Percentiles rank a stretch among this genome's conserved stretches.
These are phyloP conservation scores for Ceratocystis cubensis DNA, from an alignment of 2,329 filamentous ascomycete species.

Conservation along the genomic window DNA sequence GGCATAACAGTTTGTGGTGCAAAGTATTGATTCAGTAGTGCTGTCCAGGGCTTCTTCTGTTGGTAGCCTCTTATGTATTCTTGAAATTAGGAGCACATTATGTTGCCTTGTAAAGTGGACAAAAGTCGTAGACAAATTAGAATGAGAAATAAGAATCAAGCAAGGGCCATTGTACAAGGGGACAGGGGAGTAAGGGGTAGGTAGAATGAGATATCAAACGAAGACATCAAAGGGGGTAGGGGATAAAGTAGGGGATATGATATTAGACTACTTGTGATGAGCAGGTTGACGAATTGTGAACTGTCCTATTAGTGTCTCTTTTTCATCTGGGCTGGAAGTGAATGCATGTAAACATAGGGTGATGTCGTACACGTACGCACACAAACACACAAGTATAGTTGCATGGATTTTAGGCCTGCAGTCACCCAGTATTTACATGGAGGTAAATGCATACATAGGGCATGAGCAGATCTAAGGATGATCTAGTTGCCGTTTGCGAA, in stretches of 20 bases:
- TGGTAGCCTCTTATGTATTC: neutral
- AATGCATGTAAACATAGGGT: neutral
- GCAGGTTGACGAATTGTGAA: neutral
- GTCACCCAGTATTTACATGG: neutral
- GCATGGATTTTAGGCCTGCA: neutral
- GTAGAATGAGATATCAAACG: neutral
- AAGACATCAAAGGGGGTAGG: neutral
- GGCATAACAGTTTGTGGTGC: too few relatives aligned
- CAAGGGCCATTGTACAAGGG: neutral
- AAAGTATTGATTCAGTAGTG: neutral
- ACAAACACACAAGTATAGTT: neutral
- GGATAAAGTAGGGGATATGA: neutral
- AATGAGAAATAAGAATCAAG: constrained; percentile 3
- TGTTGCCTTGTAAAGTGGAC: neutral
- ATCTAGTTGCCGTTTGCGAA: neutral
- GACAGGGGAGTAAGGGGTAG: neutral
- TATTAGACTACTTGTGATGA: neutral
- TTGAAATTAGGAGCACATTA: neutral
- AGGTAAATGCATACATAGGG: neutral
- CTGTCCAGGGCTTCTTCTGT: neutral
- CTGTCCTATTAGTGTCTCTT: too few relatives aligned
- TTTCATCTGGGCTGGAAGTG: neutral
- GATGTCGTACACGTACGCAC: neutral
- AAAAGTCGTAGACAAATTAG: neutral
- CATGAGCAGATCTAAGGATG: neutral